Evolutionary conservation across 2,329 filamentous ascomycete genomes (phyloP).

Genomic region (Ophiostoma australiae): DNA sequence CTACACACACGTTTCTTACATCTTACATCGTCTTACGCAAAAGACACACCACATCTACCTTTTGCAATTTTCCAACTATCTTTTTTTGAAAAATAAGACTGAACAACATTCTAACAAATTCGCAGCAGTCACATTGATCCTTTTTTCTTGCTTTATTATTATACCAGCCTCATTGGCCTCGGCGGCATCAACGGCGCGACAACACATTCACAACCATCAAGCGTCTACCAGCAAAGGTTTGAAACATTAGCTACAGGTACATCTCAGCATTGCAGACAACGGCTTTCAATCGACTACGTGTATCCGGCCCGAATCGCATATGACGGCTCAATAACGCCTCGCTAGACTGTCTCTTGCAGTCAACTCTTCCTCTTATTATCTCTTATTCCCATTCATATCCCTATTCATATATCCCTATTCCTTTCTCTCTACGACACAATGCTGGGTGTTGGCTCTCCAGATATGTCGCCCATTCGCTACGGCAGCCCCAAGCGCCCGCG

Average conservation of each 20-base stretch:
- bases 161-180: neutral
- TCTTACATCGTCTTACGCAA: neutral
- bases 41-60: neutral
- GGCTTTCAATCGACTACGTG: neutral
- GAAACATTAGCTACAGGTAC: neutral
- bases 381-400: neutral
- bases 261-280: neutral
- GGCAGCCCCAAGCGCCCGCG: slow-evolving; percentile 1
- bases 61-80: neutral
- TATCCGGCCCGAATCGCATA: neutral
- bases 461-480: slow-evolving; percentile 14
- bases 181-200: neutral
- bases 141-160: too few relatives aligned
- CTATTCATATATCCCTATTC: neutral
- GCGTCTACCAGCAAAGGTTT: neutral
- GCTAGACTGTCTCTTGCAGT: neutral
- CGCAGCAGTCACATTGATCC: neutral
- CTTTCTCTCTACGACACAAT: neutral
- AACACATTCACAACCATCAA: neutral
- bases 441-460: neutral
- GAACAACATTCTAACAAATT: neutral
- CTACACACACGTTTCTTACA: neutral
- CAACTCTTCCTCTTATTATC: neutral
- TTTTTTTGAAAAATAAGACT: neutral
- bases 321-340: slow-evolving; percentile 6